Evolutionary conservation across 257 asterid genomes (phyloP), one percentile per base, ranked within the genome.

Genomic region (Nicotiana paniculata): DNA sequence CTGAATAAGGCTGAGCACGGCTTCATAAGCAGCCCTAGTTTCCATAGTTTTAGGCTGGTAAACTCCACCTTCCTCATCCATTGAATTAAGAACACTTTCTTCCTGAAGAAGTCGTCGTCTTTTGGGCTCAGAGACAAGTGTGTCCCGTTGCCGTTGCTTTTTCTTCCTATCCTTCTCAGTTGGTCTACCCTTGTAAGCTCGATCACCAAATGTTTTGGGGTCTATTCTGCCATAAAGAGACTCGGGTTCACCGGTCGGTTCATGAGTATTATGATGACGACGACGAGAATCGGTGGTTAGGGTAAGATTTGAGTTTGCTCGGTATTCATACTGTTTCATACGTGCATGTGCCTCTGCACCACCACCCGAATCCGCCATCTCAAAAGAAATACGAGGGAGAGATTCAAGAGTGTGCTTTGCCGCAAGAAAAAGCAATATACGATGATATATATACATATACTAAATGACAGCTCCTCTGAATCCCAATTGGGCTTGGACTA

Each of bases 281-380:
- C 48, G 48, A 28, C 91, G 88, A 51, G 90, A 85, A 76, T 89
- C 91, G 11, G 90, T 85, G 5, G 91, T 83, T 51, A 89, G 83
- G 24, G 87, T 86, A 53, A 86, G 90, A 82, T 90, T 89, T 21
- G 90, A 89, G 83, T 89, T 89, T 33, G 91, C 87, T 78, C 89
- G 72, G 46, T 89, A 89, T 83, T 86, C 91, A 26, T 88, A 88
- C 61, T 88, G 91, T 61, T 86, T 85, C 81, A 83, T 83, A 33
- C 91, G 86, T 58, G 91, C 91, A 5, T 82, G 91, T 24, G 90
- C 90, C 82, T 88, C 91, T 10, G 91, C 91, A 55, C 90, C 90
- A 77, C 88, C 88, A 8, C 88, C 87, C 35, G 48, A 43, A 43
- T 43, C 48, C 11, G 48, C 48, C 48, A 43, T 43, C 48, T 43